Percentiles rank a stretch among this genome's conserved stretches.
Evolutionary conservation across 257 asterid species (phyloP).

Genomic region (Solanum gandarillasii): DNA sequence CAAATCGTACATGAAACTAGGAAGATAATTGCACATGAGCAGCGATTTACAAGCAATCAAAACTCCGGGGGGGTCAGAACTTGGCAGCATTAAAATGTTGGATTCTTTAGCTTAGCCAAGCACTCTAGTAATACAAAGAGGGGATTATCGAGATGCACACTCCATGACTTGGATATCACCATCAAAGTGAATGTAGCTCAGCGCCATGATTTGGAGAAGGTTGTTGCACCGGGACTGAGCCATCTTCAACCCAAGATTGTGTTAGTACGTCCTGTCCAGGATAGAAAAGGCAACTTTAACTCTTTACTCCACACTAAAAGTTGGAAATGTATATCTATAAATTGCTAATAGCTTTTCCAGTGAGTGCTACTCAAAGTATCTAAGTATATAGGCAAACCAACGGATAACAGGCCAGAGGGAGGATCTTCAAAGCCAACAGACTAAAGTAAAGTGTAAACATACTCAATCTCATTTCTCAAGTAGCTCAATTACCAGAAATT

Average conservation of each 20-base stretch:
- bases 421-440: not conserved
- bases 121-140: not conserved
- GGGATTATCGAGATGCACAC: not conserved
- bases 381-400: not conserved
- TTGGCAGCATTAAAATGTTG: not conserved
- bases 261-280: not conserved
- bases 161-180: not conserved
- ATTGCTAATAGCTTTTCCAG: not conserved
- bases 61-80: not conserved
- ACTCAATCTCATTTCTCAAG: not conserved
- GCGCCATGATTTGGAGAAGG: not conserved
- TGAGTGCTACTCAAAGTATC: not conserved
- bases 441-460: not conserved
- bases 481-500: not conserved
- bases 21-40: not conserved
- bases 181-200: not conserved
- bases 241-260: conserved; percentile 1
- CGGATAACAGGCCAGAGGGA: not conserved
- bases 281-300: not conserved
- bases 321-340: not conserved
- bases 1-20: not conserved
- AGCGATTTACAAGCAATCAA: not conserved
- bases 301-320: not conserved
- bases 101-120: not conserved
- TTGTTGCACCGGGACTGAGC: not conserved